Base-by-base conservation (phyloP, 805 yeast genomes). In the Wickerhamomyces chaumierensis region DNA sequence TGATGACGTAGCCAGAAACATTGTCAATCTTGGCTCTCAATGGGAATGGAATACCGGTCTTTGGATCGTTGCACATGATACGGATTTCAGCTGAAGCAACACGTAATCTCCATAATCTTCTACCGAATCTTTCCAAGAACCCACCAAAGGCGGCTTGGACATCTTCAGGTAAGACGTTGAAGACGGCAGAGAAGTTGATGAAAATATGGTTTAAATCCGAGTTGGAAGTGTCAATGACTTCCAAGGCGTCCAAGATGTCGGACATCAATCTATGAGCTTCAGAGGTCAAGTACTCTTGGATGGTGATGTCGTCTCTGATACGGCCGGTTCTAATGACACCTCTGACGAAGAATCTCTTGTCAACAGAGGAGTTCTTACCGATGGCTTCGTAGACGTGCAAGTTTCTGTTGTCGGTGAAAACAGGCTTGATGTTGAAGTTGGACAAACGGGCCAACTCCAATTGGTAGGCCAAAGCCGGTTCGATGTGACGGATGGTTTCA, bases 91-190 rank as follows among this genome's bases (percentile, higher is more conserved):
- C 98, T 49, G 95, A 87, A 34, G 97, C 87, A 37, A 92, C 92
- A 55, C 98, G 79, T 54, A 94, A 71, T 66, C 97, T 78, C 94
- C 97, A 85, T 57, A 92, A 73, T 62, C 96, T 76, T 66, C 96
- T 77, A 46, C 98, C 98, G 50, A 92, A 92, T 64, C 98, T 78
- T 64, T 90, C 96, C 65, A 92, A 71, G 77, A 92, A 92, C 17
- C 96, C 94, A 48, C 95, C 97, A 62, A 92, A 88, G 4, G 98
- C 96, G 45, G 86, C 87, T 63, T 90, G 96, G 44, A 92, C 96
- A 64, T 92, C 97, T 52, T 81, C 84, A 35, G 97, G 96, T 43
- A 85, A 78, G 42, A 92, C 83, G 49, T 87, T 87, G 72, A 94
- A 92, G 27, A 85, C 90, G 47, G 96, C 95, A 38, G 96, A 81